Conservation (phyloP, 495 filamentous ascomycete species). For the Podospora pseudocomata region DNA sequence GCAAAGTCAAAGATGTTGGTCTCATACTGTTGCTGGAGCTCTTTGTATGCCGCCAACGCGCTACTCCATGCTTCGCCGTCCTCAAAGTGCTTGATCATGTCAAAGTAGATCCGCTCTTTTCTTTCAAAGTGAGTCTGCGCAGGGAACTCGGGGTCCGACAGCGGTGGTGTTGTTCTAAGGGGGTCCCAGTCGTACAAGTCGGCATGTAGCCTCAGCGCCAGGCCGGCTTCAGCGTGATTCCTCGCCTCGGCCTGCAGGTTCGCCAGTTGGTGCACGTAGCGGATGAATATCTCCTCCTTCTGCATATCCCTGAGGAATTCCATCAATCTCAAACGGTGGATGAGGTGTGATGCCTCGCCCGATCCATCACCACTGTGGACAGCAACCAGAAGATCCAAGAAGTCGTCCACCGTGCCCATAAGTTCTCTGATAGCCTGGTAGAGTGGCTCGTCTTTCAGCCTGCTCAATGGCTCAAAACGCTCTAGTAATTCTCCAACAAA, state of each 20-base stretch:
- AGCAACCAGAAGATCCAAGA: constrained; percentile 88
- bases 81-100: constrained; percentile 91
- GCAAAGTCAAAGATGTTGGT: constrained; percentile 83
- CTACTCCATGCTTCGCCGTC: constrained; percentile 89
- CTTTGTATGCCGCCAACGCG: constrained; percentile 85
- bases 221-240: constrained; percentile 85
- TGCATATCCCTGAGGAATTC: constrained; percentile 96
- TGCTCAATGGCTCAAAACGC: constrained; percentile 69
- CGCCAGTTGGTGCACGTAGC: constrained; percentile 92
- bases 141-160: constrained; percentile 71
- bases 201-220: constrained; percentile 86
- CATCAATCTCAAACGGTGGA: constrained; percentile 89
- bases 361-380: constrained; percentile 77
- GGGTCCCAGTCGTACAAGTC: constrained; percentile 93
- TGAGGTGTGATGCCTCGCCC: constrained; percentile 71
- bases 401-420: constrained; percentile 79
- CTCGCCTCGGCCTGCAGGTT: constrained; percentile 67
- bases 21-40: constrained; percentile 87
- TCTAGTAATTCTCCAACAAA: constrained; percentile 84
- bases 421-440: constrained; percentile 73
- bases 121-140: constrained; percentile 88
- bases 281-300: constrained; percentile 93
- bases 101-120: constrained; percentile 87
- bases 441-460: constrained; percentile 65
- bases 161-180: constrained; percentile 58